Evolutionary conservation across 805 yeast species (phyloP).

Genomic region (Kodamaea restingae): DNA sequence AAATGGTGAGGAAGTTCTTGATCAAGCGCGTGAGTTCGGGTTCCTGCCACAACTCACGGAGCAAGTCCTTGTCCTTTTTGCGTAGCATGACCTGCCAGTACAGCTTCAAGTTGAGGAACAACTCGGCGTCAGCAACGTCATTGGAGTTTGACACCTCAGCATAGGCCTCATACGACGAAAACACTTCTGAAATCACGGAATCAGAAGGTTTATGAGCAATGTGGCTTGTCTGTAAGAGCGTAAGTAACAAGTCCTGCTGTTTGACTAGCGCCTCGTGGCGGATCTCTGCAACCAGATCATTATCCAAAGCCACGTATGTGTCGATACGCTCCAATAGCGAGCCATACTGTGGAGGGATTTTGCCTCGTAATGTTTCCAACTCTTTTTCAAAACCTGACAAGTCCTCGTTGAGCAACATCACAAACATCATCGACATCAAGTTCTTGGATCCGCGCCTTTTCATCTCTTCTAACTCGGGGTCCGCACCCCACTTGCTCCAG

Average conservation of each 20-base stretch:
- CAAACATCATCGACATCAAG: conserved; percentile 68
- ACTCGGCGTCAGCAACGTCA: conserved; percentile 18
- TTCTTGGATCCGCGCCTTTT: conserved; percentile 18
- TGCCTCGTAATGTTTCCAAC: conserved; percentile 44
- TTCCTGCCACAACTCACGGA: conserved; percentile 80
- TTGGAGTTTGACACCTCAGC: conserved; percentile 13
- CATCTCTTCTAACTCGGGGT: not conserved
- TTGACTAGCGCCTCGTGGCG: conserved; percentile 14
- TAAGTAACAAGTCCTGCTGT: conserved; percentile 20
- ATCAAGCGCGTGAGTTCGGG: conserved; percentile 74
- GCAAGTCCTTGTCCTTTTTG: conserved; percentile 67
- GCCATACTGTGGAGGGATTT: conserved; percentile 25
- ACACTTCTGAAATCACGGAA: conserved; percentile 11
- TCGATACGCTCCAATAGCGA: conserved; percentile 27
- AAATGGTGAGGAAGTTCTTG: conserved; percentile 57
- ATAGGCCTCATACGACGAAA: conserved; percentile 20
- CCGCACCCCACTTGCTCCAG: conserved; percentile 14
- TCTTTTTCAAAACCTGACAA: conserved; percentile 57
- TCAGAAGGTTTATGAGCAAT: conserved; percentile 16
- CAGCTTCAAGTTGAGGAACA: conserved; percentile 54
- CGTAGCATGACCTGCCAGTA: conserved; percentile 61
- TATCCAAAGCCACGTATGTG: conserved; percentile 17
- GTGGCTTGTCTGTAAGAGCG: conserved; percentile 19
- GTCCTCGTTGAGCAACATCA: conserved; percentile 72
- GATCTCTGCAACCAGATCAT: conserved; percentile 13